phyloP scores from a whole-genome alignment of 768 basidiomycete genomes.

The Suillus fuscotomentosus region DNA sequence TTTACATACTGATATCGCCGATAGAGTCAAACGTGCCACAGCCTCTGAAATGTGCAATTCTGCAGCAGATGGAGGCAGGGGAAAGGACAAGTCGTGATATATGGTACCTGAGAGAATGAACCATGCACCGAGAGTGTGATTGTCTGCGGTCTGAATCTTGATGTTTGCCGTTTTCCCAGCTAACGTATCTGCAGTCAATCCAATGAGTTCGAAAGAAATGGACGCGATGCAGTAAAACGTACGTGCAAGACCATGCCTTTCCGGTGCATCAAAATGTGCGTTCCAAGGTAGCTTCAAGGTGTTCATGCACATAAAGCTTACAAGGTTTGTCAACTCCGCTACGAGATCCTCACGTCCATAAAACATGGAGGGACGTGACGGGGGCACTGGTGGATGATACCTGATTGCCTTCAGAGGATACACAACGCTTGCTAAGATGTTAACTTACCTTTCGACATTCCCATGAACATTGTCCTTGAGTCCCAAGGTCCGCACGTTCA shows the following conservation, averaged over 20 bases:
- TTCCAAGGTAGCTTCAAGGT: conserved; percentile 59
- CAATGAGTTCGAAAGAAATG: neutral
- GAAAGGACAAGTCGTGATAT: conserved; percentile 49
- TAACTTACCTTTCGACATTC: too few relatives aligned
- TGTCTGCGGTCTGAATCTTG: conserved; percentile 70
- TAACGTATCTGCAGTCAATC: conserved; percentile 22
- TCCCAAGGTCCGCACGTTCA: too few relatives aligned
- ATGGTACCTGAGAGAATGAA: conserved; percentile 69
- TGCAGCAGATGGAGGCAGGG: conserved; percentile 34
- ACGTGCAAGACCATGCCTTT: conserved; percentile 83
- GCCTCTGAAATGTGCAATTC: conserved; percentile 50
- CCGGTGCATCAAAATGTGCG: conserved; percentile 65
- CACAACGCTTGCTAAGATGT: too few relatives aligned
- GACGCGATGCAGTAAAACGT: conserved; percentile 20
- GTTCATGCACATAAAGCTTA: conserved; percentile 65
- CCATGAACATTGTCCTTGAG: too few relatives aligned
- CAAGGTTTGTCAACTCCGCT: too few relatives aligned
- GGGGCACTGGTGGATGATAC: too few relatives aligned
- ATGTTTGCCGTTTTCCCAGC: conserved; percentile 80
- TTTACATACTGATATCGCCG: conserved; percentile 53
- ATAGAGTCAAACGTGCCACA: conserved; percentile 59
- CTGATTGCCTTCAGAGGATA: too few relatives aligned
- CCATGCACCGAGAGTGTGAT: conserved; percentile 83
- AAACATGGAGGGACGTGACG: too few relatives aligned
- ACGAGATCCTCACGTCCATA: too few relatives aligned